Evolutionary conservation across 2,329 filamentous ascomycete species (phyloP), one percentile per base, ranked within the genome.

Genomic region (Myriosclerotinia duriaeana): DNA sequence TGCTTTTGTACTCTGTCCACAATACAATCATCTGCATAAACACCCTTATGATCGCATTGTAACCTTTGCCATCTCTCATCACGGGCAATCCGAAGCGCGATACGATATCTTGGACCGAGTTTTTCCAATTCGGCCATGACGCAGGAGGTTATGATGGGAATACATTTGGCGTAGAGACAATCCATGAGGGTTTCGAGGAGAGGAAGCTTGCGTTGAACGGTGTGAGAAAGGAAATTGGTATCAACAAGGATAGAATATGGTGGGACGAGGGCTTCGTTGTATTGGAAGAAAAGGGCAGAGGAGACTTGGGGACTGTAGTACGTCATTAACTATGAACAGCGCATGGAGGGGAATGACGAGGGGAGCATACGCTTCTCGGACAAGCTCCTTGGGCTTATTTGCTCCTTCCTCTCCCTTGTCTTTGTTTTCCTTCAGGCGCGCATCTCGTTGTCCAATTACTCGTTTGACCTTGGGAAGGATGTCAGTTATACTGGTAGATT

Each of bases 101-200:
- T 87, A 9, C 93, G 83, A 80, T 97, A 99, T 76, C 95, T 95
- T 3, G 87, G 86, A 0, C 94, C 93, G 12, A 97, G 83, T 77
- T 96, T 96, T 77, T 97, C 93, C 70, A 97, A 79, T 78, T 97
- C 93, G 65, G 88, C 89, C 85, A 93, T 89, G 1, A 89, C 88
- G 80, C 90, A 93, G 71, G 87, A 85, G 2, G 93, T 97, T 71
- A 98, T 93, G 71, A 95, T 89, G 22, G 93, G 92, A 30, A 88
- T 92, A 77, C 91, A 95, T 74, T 96, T 96, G 22, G 94, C 94
- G 77, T 93, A 96, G 5, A 99, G 84, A 64, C 91, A 90, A 78
- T 97, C 93, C 92, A 97, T 97, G 82, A 97, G 91, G 3, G 89
- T 88, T 68, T 94, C 89, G 26, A 96, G 84, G 15, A 98, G 81